phyloP scores from a whole-genome alignment of 1,284 basidiomycete species.

The Cronartium quercuum region DNA sequence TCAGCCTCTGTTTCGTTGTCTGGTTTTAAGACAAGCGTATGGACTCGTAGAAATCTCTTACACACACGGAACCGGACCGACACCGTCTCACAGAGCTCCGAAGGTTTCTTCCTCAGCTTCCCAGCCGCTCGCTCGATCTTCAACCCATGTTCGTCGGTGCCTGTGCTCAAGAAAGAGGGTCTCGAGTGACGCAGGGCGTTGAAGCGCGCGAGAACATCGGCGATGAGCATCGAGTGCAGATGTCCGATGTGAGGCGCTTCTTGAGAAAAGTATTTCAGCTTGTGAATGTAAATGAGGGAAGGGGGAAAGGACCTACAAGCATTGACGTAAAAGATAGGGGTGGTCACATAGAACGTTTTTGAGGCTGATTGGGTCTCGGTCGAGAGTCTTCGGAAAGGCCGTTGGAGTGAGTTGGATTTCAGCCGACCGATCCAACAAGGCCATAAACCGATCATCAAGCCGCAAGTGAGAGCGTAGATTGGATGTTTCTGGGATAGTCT shows the following conservation, averaged over 20 bases:
- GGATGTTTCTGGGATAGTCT: too few relatives aligned
- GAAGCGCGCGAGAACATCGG: constrained; percentile 47
- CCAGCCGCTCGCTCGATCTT: constrained; percentile 49
- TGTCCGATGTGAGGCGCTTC: constrained; percentile 49
- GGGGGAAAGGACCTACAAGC: constrained; percentile 30
- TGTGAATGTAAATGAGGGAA: too few relatives aligned
- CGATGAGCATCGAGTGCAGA: constrained; percentile 48
- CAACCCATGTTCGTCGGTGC: constrained; percentile 49
- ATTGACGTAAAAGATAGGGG: constrained; percentile 50
- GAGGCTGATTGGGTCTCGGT: too few relatives aligned
- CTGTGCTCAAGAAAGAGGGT: constrained; percentile 45
- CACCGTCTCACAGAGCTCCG: constrained; percentile 46
- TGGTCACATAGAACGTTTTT: constrained; percentile 46
- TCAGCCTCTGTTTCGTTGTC: neutral
- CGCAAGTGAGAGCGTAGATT: too few relatives aligned
- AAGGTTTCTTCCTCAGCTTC: constrained; percentile 40
- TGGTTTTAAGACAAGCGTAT: neutral
- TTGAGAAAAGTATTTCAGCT: neutral
- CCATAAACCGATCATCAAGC: too few relatives aligned
- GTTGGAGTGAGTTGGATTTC: too few relatives aligned
- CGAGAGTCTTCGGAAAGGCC: too few relatives aligned
- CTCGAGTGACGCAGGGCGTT: constrained; percentile 42
- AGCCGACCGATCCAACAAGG: too few relatives aligned
- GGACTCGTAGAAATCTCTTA: constrained; percentile 8
- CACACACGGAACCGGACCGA: constrained; percentile 45